These are phyloP conservation scores for Pythium oligandrum DNA, from an alignment of 352 stramenopile genomes.

Conservation along the genomic window DNA sequence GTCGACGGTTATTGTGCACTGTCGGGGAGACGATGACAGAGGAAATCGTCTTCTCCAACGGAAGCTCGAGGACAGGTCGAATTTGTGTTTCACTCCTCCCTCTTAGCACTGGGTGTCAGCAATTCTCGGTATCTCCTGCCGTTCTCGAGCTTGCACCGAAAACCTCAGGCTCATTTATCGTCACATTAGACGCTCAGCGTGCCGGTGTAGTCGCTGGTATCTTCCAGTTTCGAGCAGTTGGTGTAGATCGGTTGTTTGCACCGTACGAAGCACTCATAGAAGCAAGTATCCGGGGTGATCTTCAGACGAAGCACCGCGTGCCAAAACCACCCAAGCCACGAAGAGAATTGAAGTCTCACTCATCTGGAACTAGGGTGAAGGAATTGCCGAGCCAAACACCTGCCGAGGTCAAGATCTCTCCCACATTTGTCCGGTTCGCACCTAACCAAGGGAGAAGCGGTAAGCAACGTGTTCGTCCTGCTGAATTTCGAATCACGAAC, in stretches of 20 bases:
- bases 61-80: slow-evolving; percentile 40
- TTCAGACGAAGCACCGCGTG: slow-evolving; percentile 14
- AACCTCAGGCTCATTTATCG: slow-evolving; percentile 53
- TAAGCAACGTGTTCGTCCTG: too few species aligned
- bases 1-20: slow-evolving; percentile 62
- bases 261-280: slow-evolving; percentile 85
- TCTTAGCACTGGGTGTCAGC: slow-evolving; percentile 79
- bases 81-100: slow-evolving; percentile 78
- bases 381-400: slow-evolving; percentile 35
- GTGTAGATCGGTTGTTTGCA: slow-evolving; percentile 48
- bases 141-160: slow-evolving; percentile 67
- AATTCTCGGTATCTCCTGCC: slow-evolving; percentile 72
- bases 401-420: slow-evolving; percentile 46
- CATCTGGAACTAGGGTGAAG: slow-evolving; percentile 19
- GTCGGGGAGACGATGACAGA: slow-evolving; percentile 70
- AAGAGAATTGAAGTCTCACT: slow-evolving; percentile 1
- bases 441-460: not conserved
- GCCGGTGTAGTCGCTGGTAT: slow-evolving; percentile 68
- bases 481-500: slow-evolving; percentile 45
- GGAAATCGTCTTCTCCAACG: slow-evolving; percentile 74
- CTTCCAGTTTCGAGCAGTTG: slow-evolving; percentile 83
- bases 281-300: slow-evolving; percentile 52
- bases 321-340: slow-evolving; percentile 2
- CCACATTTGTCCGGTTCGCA: slow-evolving; percentile 53
- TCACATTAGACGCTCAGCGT: slow-evolving; percentile 59